Evolutionary conservation across 345 rosid species (phyloP), one percentile per base, ranked within the genome.

Genomic region (Dipteronia dyeriana): DNA sequence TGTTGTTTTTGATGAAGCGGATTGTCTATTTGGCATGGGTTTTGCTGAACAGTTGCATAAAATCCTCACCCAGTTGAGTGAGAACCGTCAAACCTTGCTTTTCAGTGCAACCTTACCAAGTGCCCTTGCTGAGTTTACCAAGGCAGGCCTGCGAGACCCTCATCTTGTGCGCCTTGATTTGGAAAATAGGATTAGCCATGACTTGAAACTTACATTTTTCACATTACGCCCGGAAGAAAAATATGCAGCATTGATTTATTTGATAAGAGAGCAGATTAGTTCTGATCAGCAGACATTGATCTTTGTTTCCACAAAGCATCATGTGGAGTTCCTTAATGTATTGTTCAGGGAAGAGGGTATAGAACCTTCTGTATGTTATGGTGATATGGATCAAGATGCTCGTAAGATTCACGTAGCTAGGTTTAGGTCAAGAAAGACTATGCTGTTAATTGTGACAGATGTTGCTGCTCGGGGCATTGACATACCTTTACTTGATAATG

Each of bases 361-460:
- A 22, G 90, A 85, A 72, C 89, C 98, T 54, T 94, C 98, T 80
- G 93, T 96, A 7, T 94, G 98, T 78, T 96, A 96, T 75, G 98
- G 99, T 80, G 99, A 94, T 77, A 96, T 96, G 99, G 99, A 94
- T 82, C 97, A 87, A 83, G 99, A 94, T 79, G 99, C 99, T 47
- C 94, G 97, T 26, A 94, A 94, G 86, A 96, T 94, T 76, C 91
- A 92, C 41, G 76, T 96, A 68, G 90, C 99, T 1, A 90, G 89
- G 91, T 96, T 96, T 74, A 88, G 99, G 84, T 84, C 94, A 12
- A 87, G 92, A 75, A 96, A 85, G 86, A 91, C 97, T 31, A 94
- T 87, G 99, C 43, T 94, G 84, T 82, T 96, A 81, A 85, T 96
- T 82, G 99, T 96, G 74, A 96, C 97, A 2, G 99, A 96, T 86